These are phyloP conservation scores for Hawksworthiomyces lignivorus DNA, from an alignment of 2,329 filamentous ascomycete species.

Conservation along the genomic window DNA sequence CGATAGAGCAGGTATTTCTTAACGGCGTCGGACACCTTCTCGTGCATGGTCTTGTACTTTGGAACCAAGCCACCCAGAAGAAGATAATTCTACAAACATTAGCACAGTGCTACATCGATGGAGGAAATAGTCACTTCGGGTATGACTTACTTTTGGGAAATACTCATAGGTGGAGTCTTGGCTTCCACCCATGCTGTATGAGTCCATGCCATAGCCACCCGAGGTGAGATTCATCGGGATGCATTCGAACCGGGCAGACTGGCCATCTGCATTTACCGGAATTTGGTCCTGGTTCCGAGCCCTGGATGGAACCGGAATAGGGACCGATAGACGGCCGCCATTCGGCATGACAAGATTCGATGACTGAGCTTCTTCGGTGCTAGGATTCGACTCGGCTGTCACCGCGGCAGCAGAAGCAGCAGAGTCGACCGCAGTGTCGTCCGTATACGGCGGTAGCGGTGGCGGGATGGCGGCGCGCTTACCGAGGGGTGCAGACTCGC, in stretches of 20 bases:
- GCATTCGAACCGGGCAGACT: constrained; percentile 39
- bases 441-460: not conserved
- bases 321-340: too few relatives aligned
- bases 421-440: not conserved
- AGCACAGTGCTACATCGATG: too few relatives aligned
- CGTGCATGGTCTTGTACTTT: constrained; percentile 68
- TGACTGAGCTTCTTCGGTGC: too few relatives aligned
- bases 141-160: constrained; percentile 47
- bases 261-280: constrained; percentile 23
- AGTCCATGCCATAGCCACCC: constrained; percentile 35
- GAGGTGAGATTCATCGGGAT: constrained; percentile 51
- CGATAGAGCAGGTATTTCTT: constrained; percentile 70
- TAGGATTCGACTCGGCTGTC: too few relatives aligned
- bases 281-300: too few relatives aligned
- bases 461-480: not conserved
- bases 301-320: too few relatives aligned
- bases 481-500: not conserved
- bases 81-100: constrained; percentile 50
- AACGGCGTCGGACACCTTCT: constrained; percentile 57
- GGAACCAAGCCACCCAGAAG: constrained; percentile 66
- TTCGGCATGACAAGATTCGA: too few relatives aligned
- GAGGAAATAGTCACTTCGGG: too few relatives aligned
- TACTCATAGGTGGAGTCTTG: constrained; percentile 69
- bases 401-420: too few relatives aligned
- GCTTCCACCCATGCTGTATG: constrained; percentile 54